Base-by-base conservation (phyloP, 768 basidiomycete species). In the Termitomyces titanicus region DNA sequence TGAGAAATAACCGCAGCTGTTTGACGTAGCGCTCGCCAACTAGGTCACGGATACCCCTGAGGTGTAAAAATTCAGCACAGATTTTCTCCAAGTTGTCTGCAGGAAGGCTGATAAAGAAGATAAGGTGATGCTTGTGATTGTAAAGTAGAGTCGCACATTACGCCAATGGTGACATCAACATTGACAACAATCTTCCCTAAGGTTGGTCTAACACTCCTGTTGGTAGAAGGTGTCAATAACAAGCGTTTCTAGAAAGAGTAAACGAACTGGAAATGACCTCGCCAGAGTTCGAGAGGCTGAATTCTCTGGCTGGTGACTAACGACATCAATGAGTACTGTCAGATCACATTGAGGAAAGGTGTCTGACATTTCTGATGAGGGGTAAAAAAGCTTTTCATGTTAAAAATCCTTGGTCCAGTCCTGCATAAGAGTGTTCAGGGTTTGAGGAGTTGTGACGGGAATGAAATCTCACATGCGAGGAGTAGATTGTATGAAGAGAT, bases 151-250 rank as follows among this genome's bases (percentile, higher is more conserved):
- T 56, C 66, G 52, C 65, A 79, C 76, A 79, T 54, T 1, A 75
- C 67, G 6, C 77, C 72, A 3, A 73, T 69, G 0, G 76, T 73
- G 0, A 70, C 69, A 49, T 79, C 78, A 0, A 79, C 69, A 51
- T 79, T 79, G 15, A 79, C 65, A 5, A 74, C 50, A 0, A 79
- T 62, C 13, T 65, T 52, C 10, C 67, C 68, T 2, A 67, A 59
- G 0, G 75, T 64, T 0, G 76, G 73, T 29, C 78, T 67, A 35
- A 79, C 78, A 24, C 75, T 77, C 70, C 74, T 78, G 38, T 8
- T 34, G 13, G 29, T n/a, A 35, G 59, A 46, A 47, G 27, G 43
- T 46, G 1, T 27, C 10, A 35, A 27, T 39, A 17, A 22, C 12
- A 29, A 10, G 10, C 35, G 22, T 10, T 27, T 17, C 0, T 39